Percentiles rank a stretch among this genome's conserved stretches.
phyloP scores from a whole-genome alignment of 164 flowering plant genomes.

The Hamamelis virginiana region DNA sequence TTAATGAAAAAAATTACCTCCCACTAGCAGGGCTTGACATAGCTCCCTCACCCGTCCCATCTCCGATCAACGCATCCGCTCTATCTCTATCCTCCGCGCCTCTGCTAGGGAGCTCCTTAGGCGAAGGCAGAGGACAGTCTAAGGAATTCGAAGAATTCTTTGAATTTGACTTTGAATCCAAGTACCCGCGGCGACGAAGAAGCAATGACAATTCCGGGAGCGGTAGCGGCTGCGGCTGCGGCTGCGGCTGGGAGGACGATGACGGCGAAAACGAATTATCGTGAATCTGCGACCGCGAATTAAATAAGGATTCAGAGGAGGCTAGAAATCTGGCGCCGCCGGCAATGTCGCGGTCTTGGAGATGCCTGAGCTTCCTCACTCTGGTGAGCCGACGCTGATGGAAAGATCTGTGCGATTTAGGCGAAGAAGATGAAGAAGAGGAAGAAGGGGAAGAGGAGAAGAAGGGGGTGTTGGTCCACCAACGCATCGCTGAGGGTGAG shows the following conservation, averaged over 20 bases:
- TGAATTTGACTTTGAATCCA: too few relatives aligned
- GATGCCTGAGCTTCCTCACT: constrained; percentile 21
- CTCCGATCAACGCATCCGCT: constrained; percentile 6
- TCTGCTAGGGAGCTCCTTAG: constrained; percentile 19
- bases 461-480: constrained; percentile 34
- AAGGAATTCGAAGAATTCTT: too few relatives aligned
- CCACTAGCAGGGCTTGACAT: neutral
- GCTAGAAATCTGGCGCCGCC: neutral
- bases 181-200: constrained; percentile 6
- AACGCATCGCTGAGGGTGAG: constrained; percentile 34
- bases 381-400: constrained; percentile 13
- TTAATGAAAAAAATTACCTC: constrained; percentile 12
- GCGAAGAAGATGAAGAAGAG: constrained; percentile 22
- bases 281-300: neutral
- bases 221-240: constrained; percentile 33
- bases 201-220: constrained; percentile 15
- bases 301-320: neutral
- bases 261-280: neutral
- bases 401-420: neutral
- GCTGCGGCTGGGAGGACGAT: neutral
- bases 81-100: constrained; percentile 14
- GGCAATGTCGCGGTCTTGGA: constrained; percentile 13
- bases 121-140: constrained; percentile 28
- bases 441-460: constrained; percentile 24
- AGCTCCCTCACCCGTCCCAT: constrained; percentile 6